These are phyloP conservation scores for Sanghuangporus baumii DNA, from an alignment of 1,284 basidiomycete species.

Conservation along the genomic window DNA sequence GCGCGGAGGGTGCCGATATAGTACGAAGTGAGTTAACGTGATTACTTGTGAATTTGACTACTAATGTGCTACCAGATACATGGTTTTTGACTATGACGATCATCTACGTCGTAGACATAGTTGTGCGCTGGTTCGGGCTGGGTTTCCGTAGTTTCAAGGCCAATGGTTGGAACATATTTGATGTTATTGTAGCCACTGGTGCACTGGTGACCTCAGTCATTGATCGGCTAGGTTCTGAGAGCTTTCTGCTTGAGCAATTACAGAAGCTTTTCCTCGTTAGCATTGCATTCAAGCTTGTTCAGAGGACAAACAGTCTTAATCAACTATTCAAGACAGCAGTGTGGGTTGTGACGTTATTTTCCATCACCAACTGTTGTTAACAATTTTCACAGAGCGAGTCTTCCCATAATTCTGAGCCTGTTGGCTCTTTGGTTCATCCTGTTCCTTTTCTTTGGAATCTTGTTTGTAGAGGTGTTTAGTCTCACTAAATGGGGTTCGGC, in stretches of 20 bases:
- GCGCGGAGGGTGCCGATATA: conserved; percentile 49
- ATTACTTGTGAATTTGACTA: neutral
- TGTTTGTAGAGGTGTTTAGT: conserved; percentile 90
- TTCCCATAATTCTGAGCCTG: conserved; percentile 84
- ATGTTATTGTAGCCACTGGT: conserved; percentile 78
- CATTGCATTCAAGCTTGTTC: conserved; percentile 92
- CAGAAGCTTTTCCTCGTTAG: conserved; percentile 95
- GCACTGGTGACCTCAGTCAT: conserved; percentile 83
- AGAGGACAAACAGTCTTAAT: conserved; percentile 85
- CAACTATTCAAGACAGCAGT: conserved; percentile 96
- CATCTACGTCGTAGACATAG: conserved; percentile 76
- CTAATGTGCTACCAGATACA: conserved; percentile 43
- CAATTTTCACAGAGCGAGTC: conserved; percentile 57
- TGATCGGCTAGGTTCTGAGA: conserved; percentile 52
- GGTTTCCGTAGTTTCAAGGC: conserved; percentile 81
- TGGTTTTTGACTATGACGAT: conserved; percentile 76
- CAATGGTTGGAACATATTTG: conserved; percentile 94
- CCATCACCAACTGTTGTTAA: conserved; percentile 9
- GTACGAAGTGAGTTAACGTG: conserved; percentile 54
- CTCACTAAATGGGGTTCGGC: conserved; percentile 82
- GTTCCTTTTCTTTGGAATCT: conserved; percentile 90
- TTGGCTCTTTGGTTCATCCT: conserved; percentile 88
- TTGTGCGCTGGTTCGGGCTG: conserved; percentile 77
- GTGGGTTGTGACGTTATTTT: conserved; percentile 42
- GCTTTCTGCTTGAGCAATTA: conserved; percentile 61